phyloP scores from a whole-genome alignment of 768 basidiomycete species.

The Hydnomerulius pinastri region DNA sequence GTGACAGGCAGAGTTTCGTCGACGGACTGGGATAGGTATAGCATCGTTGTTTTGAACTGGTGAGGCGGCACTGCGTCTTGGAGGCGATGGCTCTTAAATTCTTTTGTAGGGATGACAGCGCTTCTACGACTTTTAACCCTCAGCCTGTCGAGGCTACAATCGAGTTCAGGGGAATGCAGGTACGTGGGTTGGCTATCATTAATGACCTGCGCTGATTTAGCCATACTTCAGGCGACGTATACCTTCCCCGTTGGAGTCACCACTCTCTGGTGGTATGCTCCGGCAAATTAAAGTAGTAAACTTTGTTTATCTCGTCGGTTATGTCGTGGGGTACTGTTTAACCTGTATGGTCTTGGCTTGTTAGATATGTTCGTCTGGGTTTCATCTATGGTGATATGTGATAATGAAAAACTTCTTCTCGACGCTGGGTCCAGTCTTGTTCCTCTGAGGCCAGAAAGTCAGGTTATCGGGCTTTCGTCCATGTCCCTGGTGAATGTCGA shows the following conservation, averaged over 20 bases:
- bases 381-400: no score
- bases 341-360: no score
- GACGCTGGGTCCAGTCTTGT: no score
- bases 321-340: background rate
- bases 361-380: no score
- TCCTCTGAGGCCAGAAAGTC: no score
- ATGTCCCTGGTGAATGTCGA: no score
- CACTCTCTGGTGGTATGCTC: slow-evolving; percentile 53
- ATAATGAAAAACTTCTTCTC: no score
- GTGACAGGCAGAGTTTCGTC: slow-evolving; percentile 57
- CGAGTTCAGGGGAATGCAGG: slow-evolving; percentile 63
- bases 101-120: slow-evolving; percentile 45
- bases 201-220: background rate
- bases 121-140: slow-evolving; percentile 55
- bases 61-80: slow-evolving; percentile 14
- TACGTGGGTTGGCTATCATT: slow-evolving; percentile 20
- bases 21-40: slow-evolving; percentile 63
- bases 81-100: background rate
- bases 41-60: slow-evolving; percentile 76
- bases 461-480: no score
- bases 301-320: background rate
- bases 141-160: slow-evolving; percentile 58
- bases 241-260: slow-evolving; percentile 79
- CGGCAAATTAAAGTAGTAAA: background rate
- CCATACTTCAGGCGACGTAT: slow-evolving; percentile 52